These are phyloP conservation scores for Nicotiana obtusifolia DNA, from an alignment of 257 asterid genomes.

Conservation along the genomic window DNA sequence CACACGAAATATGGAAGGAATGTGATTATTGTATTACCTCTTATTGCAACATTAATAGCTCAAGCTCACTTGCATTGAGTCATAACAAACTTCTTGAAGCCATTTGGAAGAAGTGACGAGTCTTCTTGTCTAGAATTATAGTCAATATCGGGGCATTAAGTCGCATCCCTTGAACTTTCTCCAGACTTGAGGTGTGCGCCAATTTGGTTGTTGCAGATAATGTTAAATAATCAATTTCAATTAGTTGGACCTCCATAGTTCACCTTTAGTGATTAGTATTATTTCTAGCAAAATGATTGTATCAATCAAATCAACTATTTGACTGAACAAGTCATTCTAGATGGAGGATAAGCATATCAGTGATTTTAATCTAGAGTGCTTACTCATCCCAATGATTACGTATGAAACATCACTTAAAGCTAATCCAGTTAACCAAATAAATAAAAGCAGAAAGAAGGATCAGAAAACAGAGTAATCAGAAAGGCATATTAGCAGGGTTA, in stretches of 20 bases:
- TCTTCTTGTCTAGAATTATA: slow-evolving; percentile 62
- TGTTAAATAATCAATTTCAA: background rate
- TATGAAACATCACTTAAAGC: background rate
- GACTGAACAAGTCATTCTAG: background rate
- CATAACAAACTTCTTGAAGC: slow-evolving; percentile 64
- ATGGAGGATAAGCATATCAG: no score
- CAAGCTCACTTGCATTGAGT: slow-evolving; percentile 50
- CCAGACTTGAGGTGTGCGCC: slow-evolving; percentile 65
- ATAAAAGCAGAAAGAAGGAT: background rate
- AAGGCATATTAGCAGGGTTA: background rate
- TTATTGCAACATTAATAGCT: slow-evolving; percentile 66
- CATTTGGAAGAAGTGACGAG: slow-evolving; percentile 61
- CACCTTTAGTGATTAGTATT: background rate
- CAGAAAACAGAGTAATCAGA: background rate
- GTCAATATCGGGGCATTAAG: slow-evolving; percentile 67
- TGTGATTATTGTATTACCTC: slow-evolving; percentile 20
- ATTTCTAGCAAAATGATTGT: background rate
- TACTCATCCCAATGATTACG: background rate
- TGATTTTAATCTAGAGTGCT: background rate
- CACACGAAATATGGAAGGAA: background rate
- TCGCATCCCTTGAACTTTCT: slow-evolving; percentile 65
- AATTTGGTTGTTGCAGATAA: slow-evolving; percentile 29
- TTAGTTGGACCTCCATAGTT: background rate
- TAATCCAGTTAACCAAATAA: background rate
- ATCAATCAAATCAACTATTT: background rate